phyloP scores from a whole-genome alignment of 2,329 filamentous ascomycete species.

The Mollisia scopiformis region DNA sequence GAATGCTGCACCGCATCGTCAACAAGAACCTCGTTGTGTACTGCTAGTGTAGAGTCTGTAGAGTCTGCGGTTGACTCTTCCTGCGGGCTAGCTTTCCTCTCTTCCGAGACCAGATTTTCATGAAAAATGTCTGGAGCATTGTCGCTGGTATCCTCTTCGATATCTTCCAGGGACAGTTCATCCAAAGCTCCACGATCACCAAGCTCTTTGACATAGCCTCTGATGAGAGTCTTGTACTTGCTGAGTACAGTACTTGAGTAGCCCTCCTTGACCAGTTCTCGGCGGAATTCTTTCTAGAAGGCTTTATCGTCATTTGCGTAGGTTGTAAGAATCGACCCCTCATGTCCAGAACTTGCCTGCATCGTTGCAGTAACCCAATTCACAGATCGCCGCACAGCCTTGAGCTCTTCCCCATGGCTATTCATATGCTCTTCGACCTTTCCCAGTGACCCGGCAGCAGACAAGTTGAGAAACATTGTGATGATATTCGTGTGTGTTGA shows the following conservation, averaged over 20 bases:
- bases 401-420: constrained; percentile 3
- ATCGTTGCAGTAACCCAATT: constrained; percentile 13
- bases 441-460: constrained; percentile 13
- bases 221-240: constrained; percentile 51
- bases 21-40: too few relatives aligned
- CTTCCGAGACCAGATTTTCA: too few relatives aligned
- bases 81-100: too few relatives aligned
- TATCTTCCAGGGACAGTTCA: too few relatives aligned
- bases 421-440: constrained; percentile 12
- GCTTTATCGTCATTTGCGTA: constrained; percentile 47
- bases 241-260: constrained; percentile 55
- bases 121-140: too few relatives aligned
- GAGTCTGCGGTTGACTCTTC: too few relatives aligned
- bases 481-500: constrained; percentile 20
- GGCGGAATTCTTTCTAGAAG: constrained; percentile 57
- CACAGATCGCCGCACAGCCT: constrained; percentile 6
- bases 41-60: too few relatives aligned
- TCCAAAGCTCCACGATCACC: constrained; percentile 20
- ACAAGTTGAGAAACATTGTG: constrained; percentile 17
- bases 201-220: constrained; percentile 25
- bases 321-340: constrained; percentile 28
- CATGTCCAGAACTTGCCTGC: neutral
- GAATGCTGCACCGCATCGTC: too few relatives aligned
- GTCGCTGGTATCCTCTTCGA: too few relatives aligned
- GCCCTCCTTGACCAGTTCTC: constrained; percentile 56